Base-by-base conservation (phyloP, 805 yeast species). In the Blastobotrys peoriensis region DNA sequence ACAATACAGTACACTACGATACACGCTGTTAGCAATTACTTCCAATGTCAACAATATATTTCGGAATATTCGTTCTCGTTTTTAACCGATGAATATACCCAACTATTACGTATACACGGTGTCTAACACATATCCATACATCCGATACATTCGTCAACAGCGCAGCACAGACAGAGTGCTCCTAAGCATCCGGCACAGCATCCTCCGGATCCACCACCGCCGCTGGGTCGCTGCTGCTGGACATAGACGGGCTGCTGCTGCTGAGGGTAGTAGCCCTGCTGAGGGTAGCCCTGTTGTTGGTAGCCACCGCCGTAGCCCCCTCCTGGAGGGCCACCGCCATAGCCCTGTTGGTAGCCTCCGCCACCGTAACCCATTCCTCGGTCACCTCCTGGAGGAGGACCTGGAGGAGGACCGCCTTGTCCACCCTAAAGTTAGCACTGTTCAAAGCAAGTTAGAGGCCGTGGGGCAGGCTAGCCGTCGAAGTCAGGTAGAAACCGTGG, bases 241-340 rank as follows among this genome's bases (percentile, higher is more conserved):
- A 59, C 65, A 43, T 63, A 63, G 17, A 60, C 61, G 6, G 65
- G 66, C 58, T 61, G 65, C 48, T 57, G 65, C 54, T 62, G 65
- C 44, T 53, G 58, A 23, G 45, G 54, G 28, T 34, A 41, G 22
- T 47, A 44, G 18, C 53, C 53, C 33, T 41, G 54, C 35, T 43
- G 50, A 25, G 33, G 38, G 27, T 49, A 46, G 27, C 49, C 49
- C 30, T 46, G 50, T 25, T 45, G 52, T 15, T 36, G 46, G 34
- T 43, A 45, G 23, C 46, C 45, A 6, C 43, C 46, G 30, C 38
- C 40, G 36, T 45, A 40, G 4, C 46, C 48, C 20, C 48, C 41
- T 15, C 36, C 43, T 36, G 49, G 45, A 33, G 28, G 28, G 20
- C 44, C 45, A 30, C 33, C 41, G 27, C 46, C 43, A 10, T 48